phyloP scores from a whole-genome alignment of 345 rosid genomes.

The Acer negundo region DNA sequence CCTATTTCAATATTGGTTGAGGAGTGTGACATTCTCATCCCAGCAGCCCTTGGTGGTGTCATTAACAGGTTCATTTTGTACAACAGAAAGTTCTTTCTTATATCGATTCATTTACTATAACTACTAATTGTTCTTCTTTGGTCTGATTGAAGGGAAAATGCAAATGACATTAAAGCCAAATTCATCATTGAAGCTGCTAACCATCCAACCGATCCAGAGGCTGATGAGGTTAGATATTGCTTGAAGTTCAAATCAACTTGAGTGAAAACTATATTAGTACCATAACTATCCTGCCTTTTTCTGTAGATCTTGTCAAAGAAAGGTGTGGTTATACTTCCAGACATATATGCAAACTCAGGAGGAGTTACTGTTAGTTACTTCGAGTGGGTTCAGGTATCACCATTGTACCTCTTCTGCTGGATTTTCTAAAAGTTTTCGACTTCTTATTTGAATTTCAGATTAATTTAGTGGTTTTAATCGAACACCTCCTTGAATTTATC shows the following conservation, averaged over 20 bases:
- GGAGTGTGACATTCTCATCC: slow-evolving; percentile 85
- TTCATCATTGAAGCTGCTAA: slow-evolving; percentile 92
- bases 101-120: background rate
- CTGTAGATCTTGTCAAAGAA: slow-evolving; percentile 75
- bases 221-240: slow-evolving; percentile 68
- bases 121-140: background rate
- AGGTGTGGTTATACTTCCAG: slow-evolving; percentile 93
- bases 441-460: background rate
- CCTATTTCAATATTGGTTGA: slow-evolving; percentile 64
- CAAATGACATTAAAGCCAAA: slow-evolving; percentile 81
- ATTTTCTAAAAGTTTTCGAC: background rate
- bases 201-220: slow-evolving; percentile 98
- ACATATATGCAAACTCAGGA: slow-evolving; percentile 92
- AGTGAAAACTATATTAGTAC: background rate
- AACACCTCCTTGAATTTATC: background rate
- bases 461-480: too few species aligned
- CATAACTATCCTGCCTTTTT: background rate
- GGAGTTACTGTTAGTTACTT: slow-evolving; percentile 99
- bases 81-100: background rate
- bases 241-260: background rate
- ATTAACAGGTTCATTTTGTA: slow-evolving; percentile 63
- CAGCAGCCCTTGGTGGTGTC: slow-evolving; percentile 96
- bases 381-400: slow-evolving; percentile 94
- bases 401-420: background rate
- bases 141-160: slow-evolving; percentile 65